Evolutionary conservation across 176 grass and related monocot genomes (phyloP).

Genomic region (Bonia amplexicaulis): DNA sequence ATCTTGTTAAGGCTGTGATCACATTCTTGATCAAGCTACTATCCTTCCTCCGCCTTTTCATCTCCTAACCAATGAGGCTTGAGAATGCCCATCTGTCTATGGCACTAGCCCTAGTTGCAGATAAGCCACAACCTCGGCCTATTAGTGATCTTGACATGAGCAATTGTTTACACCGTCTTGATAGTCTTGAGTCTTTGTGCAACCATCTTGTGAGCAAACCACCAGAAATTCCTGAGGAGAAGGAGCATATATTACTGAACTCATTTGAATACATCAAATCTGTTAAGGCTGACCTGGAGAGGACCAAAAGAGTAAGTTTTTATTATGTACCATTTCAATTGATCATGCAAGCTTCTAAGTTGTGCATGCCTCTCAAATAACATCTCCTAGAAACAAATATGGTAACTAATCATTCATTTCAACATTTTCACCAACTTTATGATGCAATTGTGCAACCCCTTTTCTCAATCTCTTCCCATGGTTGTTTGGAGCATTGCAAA

Average conservation of each 20-base stretch:
- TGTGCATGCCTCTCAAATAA: background rate
- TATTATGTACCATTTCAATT: background rate
- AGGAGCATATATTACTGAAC: conserved; percentile 56
- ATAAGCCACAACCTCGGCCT: conserved; percentile 7
- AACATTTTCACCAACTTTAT: background rate
- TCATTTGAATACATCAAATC: conserved; percentile 84
- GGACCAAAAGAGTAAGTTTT: conserved; percentile 62
- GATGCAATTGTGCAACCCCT: background rate
- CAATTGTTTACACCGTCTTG: conserved; percentile 56
- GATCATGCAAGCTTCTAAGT: background rate
- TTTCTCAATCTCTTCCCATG: background rate
- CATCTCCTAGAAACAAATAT: background rate
- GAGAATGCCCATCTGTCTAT: conserved; percentile 20
- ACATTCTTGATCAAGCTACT: conserved; percentile 67
- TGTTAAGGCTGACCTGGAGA: conserved; percentile 74
- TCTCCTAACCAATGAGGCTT: conserved; percentile 39
- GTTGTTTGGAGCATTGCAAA: background rate
- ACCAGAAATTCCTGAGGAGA: conserved; percentile 62
- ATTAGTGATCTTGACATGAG: conserved; percentile 29
- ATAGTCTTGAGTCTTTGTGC: conserved; percentile 61
- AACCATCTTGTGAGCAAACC: conserved; percentile 65
- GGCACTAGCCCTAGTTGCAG: background rate
- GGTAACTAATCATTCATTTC: background rate
- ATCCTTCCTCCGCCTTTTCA: conserved; percentile 40
- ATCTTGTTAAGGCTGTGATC: conserved; percentile 38